Base-by-base conservation (phyloP, 164 flowering plant species). In the Vitis cinerea region DNA sequence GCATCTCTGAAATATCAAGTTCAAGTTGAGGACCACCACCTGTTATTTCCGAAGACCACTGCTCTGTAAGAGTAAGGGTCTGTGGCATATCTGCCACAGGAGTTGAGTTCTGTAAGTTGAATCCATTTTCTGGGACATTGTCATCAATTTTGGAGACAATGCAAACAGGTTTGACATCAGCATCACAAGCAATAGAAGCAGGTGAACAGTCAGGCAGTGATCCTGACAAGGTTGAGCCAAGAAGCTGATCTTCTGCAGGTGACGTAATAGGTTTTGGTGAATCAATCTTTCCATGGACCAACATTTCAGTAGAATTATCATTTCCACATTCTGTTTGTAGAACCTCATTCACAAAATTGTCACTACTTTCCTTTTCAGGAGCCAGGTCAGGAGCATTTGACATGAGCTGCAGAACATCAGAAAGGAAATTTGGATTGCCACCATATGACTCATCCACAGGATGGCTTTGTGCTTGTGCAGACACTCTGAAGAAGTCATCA, bases 1-100 rank as follows among this genome's bases (percentile, higher is more conserved):
- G 72, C 16, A 19, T 51, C 66, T 77, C 82, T 64, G 59, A 68
- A 13, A 57, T 61, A 68, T 71, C 70, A 52, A 13, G 55, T 69
- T 75, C 83, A 72, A 44, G 69, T 5, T 70, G 63, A n/a, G 60
- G 71, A 67, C 64, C 67, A 76, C 70, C 74, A 71, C 67, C 64
- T 29, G 14, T 50, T 61, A 29, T 49, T 67, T 67, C 79, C 9
- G 70, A 59, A 17, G 30, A 31, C 16, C 66, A 74, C 61, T 65
- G 74, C 59, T 76, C 80, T 50, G 30, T 14, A 37, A 70, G 50
- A 63, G 72, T 64, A 64, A 11, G 8, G 47, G 54, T 16, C 52
- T 71, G 69, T 50, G 71, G 77, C 62, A 9, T 50, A 72, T 68
- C 77, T 27, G n/a, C 61, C 27, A 50, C 31, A 12, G 72, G 30